Percentiles rank a stretch among this genome's conserved stretches.
These are phyloP conservation scores for Nakazawaea laoshanensis DNA, from an alignment of 805 yeast species.

Conservation along the genomic window DNA sequence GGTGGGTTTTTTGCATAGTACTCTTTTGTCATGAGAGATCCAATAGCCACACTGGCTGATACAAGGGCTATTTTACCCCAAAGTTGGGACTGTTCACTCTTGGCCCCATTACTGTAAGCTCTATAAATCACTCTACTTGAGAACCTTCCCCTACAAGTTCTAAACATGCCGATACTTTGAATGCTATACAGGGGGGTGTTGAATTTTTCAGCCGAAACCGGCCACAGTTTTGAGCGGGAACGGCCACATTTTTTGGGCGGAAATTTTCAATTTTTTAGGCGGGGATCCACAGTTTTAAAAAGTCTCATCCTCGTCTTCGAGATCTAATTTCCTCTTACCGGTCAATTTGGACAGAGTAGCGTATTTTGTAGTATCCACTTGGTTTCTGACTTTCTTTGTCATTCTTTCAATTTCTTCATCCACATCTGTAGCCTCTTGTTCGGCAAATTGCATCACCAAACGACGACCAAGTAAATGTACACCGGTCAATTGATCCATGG, in stretches of 20 bases:
- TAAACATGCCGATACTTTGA: too few relatives aligned
- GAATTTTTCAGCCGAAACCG: too few relatives aligned
- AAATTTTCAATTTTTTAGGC: too few relatives aligned
- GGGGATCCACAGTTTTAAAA: too few relatives aligned
- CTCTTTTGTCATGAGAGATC: conserved; percentile 2
- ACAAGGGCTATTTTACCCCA: too few relatives aligned
- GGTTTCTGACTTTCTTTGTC: conserved; percentile 79
- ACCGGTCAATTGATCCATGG: conserved; percentile 89
- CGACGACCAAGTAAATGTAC: conserved; percentile 96
- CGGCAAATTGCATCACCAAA: conserved; percentile 87
- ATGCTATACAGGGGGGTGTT: too few relatives aligned
- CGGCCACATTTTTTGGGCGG: not conserved
- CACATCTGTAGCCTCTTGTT: conserved; percentile 70
- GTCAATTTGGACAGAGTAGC: conserved; percentile 60
- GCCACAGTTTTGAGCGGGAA: too few relatives aligned
- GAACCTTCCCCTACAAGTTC: too few relatives aligned
- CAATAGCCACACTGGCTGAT: conserved; percentile 8
- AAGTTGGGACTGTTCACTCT: too few relatives aligned
- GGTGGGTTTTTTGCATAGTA: conserved; percentile 4
- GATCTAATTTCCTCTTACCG: conserved; percentile 64
- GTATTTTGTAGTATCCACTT: conserved; percentile 68
- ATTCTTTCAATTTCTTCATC: conserved; percentile 87
- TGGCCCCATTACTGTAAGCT: too few relatives aligned
- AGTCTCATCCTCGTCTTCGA: conserved; percentile 41
- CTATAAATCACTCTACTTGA: too few relatives aligned